Conservation (phyloP, 2,329 filamentous ascomycete genomes). For the Monilinia aucupariae region DNA sequence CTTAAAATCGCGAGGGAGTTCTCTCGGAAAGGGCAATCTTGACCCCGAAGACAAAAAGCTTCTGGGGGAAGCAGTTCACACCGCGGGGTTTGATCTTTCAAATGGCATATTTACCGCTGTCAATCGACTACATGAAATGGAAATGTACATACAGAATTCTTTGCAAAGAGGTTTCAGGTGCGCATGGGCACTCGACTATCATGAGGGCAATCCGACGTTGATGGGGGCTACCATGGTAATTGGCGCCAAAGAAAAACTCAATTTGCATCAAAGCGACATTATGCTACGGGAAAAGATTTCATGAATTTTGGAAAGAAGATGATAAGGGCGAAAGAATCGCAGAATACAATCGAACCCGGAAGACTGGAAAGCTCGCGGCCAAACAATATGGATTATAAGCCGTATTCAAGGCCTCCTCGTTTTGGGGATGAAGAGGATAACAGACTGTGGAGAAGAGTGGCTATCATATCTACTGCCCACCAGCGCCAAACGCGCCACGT, state of each 20-base stretch:
- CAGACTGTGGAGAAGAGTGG: not conserved
- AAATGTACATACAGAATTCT: conserved; percentile 57
- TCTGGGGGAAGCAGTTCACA: conserved; percentile 58
- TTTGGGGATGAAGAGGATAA: not conserved
- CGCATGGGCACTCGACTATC: conserved; percentile 62
- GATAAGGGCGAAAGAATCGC: not conserved
- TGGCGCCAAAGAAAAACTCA: not conserved
- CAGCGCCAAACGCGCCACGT: no score
- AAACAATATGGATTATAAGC: conserved; percentile 21
- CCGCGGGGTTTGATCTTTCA: conserved; percentile 53
- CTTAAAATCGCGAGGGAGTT: conserved; percentile 65
- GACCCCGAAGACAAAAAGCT: conserved; percentile 53
- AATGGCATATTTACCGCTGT: conserved; percentile 63
- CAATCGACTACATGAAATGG: conserved; percentile 69
- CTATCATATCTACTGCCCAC: conserved; percentile 69
- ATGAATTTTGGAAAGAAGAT: not conserved
- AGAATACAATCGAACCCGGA: not conserved
- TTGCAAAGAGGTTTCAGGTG: conserved; percentile 58
- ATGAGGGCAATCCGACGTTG: conserved; percentile 43
- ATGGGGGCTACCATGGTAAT: conserved; percentile 42
- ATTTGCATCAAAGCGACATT: not conserved
- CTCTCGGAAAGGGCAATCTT: conserved; percentile 54
- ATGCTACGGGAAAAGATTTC: not conserved
- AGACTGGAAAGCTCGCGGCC: conserved; percentile 24
- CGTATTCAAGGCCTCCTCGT: not conserved